A percentile compares a stretch with the other conserved stretches of the same genome.
These are phyloP conservation scores for Lentinus brumalis DNA, from an alignment of 768 basidiomycete genomes.

Conservation along the genomic window DNA sequence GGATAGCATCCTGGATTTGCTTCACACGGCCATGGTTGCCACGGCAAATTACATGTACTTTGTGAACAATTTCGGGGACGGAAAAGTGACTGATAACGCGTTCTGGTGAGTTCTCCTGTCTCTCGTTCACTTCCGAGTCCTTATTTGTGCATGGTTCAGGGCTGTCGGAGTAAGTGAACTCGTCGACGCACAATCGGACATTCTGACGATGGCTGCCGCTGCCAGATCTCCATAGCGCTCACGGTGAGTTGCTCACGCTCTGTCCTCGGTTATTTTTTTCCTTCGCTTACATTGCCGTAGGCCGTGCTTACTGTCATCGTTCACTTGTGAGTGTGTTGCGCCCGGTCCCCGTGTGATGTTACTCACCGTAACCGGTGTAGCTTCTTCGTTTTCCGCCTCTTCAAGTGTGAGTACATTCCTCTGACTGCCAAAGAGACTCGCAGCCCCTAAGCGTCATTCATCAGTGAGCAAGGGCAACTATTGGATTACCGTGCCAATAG, in stretches of 20 bases:
- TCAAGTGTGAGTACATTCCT: conserved; percentile 18
- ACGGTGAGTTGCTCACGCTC: conserved; percentile 16
- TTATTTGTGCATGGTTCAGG: not conserved
- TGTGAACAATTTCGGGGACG: conserved; percentile 23
- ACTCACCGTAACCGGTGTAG: conserved; percentile 5
- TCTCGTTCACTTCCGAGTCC: not conserved
- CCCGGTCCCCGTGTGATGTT: not conserved
- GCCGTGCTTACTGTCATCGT: conserved; percentile 26
- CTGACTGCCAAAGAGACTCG: too few relatives aligned
- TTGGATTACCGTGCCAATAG: conserved; percentile 19
- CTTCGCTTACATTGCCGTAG: conserved; percentile 10
- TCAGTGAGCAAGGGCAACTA: conserved; percentile 29
- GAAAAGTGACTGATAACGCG: conserved; percentile 22
- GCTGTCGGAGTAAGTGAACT: too few relatives aligned
- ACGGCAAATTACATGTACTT: conserved; percentile 27
- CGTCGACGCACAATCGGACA: conserved; percentile 1
- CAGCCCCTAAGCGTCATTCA: not conserved
- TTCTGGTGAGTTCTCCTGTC: conserved; percentile 21
- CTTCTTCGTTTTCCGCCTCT: conserved; percentile 28
- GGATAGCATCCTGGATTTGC: conserved; percentile 25
- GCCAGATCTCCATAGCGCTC: conserved; percentile 21
- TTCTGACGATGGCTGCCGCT: not conserved
- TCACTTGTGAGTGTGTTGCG: conserved; percentile 22
- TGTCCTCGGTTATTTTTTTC: too few relatives aligned
- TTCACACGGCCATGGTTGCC: conserved; percentile 27